These are phyloP conservation scores for Leccinum uliginosum DNA, from an alignment of 768 basidiomycete genomes.

Conservation along the genomic window DNA sequence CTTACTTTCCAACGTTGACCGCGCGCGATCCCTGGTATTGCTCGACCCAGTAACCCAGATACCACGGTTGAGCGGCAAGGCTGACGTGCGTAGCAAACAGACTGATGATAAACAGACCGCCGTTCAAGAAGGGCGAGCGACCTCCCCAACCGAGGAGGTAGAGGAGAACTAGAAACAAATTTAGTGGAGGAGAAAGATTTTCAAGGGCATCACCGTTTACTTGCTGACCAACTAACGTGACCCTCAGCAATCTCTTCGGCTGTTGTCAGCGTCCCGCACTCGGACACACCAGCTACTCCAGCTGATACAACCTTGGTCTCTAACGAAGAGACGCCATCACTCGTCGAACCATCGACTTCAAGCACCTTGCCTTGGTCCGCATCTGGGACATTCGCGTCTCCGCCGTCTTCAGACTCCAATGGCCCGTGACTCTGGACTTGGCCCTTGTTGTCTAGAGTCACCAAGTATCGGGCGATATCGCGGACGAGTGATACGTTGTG, in stretches of 20 bases:
- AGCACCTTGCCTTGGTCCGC: background rate
- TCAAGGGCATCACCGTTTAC: constrained; percentile 9
- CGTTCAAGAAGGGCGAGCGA: constrained; percentile 23
- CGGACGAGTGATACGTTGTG: constrained; percentile 29
- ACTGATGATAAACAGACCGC: constrained; percentile 23
- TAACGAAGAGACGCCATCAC: constrained; percentile 23
- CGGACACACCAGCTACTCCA: background rate
- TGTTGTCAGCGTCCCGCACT: constrained; percentile 6
- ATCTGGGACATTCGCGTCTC: background rate
- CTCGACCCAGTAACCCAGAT: constrained; percentile 32
- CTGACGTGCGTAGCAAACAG: constrained; percentile 20
- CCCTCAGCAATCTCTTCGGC: constrained; percentile 15
- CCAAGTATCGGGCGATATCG: constrained; percentile 34
- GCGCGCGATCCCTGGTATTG: constrained; percentile 26
- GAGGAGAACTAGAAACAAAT: constrained; percentile 2
- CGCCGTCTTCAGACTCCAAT: constrained; percentile 26
- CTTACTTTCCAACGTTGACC: constrained; percentile 33
- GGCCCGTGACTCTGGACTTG: constrained; percentile 43
- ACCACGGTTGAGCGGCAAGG: constrained; percentile 33
- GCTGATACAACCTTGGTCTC: constrained; percentile 8
- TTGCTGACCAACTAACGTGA: constrained; percentile 9
- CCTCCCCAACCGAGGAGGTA: constrained; percentile 22
- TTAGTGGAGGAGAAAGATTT: background rate
- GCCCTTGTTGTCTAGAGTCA: constrained; percentile 52
- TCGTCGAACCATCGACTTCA: background rate